These are phyloP conservation scores for Termitomyces sp. DNA, from an alignment of 768 basidiomycete genomes.

Conservation along the genomic window DNA sequence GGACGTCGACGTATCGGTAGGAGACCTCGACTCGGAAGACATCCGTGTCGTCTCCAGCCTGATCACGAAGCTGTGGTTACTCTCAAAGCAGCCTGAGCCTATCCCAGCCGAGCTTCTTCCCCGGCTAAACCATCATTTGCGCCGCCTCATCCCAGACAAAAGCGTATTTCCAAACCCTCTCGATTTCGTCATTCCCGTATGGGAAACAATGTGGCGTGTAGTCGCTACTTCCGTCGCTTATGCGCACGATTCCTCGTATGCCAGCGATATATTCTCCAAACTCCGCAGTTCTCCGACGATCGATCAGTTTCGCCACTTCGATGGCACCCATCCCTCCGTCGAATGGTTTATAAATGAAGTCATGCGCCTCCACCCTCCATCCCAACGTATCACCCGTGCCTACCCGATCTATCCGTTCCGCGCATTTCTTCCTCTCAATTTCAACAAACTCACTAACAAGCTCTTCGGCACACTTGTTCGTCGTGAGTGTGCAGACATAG, in stretches of 20 bases:
- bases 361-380: slow-evolving; percentile 48
- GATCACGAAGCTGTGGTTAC: slow-evolving; percentile 44
- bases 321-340: slow-evolving; percentile 20
- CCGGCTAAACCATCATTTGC: slow-evolving; percentile 31
- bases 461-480: background rate
- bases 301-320: slow-evolving; percentile 20
- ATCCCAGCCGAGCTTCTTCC: slow-evolving; percentile 27
- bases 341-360: slow-evolving; percentile 36
- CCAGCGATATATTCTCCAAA: slow-evolving; percentile 23
- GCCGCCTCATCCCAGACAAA: slow-evolving; percentile 33
- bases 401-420: background rate
- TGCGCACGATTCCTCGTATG: slow-evolving; percentile 21
- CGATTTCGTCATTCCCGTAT: slow-evolving; percentile 50
- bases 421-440: background rate
- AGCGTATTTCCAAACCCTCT: slow-evolving; percentile 33
- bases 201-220: slow-evolving; percentile 61
- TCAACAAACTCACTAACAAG: background rate
- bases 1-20: slow-evolving; percentile 22
- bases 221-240: slow-evolving; percentile 40
- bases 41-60: slow-evolving; percentile 30
- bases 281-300: slow-evolving; percentile 28
- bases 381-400: slow-evolving; percentile 36
- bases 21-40: slow-evolving; percentile 25
- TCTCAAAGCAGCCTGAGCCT: slow-evolving; percentile 30
- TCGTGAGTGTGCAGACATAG: slow-evolving; percentile 33